Conservation (phyloP, 768 basidiomycete species). For the Lyophyllum atratum region DNA sequence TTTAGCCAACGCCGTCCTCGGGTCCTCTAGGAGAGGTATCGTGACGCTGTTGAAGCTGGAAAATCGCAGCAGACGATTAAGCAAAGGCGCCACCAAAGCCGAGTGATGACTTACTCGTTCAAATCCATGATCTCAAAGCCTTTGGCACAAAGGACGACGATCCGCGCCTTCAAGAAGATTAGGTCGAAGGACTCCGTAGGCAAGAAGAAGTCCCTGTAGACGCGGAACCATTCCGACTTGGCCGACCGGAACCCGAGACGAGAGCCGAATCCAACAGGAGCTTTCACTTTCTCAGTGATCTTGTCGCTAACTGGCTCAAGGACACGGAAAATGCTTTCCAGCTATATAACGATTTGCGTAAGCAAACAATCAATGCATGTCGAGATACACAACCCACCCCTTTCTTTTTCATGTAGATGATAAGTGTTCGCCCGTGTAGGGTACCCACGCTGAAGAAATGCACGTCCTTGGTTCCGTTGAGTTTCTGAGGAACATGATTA, state of each 20-base stretch:
- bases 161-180: slow-evolving; percentile 90
- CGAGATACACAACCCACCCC: slow-evolving; percentile 43
- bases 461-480: slow-evolving; percentile 90
- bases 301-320: slow-evolving; percentile 96
- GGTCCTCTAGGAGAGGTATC: slow-evolving; percentile 79
- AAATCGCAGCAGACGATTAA: background rate
- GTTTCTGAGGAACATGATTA: slow-evolving; percentile 83
- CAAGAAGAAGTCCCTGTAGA: slow-evolving; percentile 92
- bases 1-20: slow-evolving; percentile 70
- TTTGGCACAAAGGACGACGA: slow-evolving; percentile 90
- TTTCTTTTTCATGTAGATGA: slow-evolving; percentile 96
- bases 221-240: slow-evolving; percentile 92
- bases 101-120: slow-evolving; percentile 62
- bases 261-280: slow-evolving; percentile 68
- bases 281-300: slow-evolving; percentile 76
- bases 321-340: slow-evolving; percentile 94
- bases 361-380: background rate
- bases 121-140: slow-evolving; percentile 99
- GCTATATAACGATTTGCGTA: slow-evolving; percentile 28
- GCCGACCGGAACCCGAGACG: slow-evolving; percentile 78
- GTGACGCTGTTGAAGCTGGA: slow-evolving; percentile 83
- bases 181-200: slow-evolving; percentile 90
- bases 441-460: slow-evolving; percentile 95
- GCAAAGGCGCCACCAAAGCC: background rate
- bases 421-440: slow-evolving; percentile 82